Conservation (phyloP, 2,329 filamentous ascomycete species). For the Chaetomium olivaceum region DNA sequence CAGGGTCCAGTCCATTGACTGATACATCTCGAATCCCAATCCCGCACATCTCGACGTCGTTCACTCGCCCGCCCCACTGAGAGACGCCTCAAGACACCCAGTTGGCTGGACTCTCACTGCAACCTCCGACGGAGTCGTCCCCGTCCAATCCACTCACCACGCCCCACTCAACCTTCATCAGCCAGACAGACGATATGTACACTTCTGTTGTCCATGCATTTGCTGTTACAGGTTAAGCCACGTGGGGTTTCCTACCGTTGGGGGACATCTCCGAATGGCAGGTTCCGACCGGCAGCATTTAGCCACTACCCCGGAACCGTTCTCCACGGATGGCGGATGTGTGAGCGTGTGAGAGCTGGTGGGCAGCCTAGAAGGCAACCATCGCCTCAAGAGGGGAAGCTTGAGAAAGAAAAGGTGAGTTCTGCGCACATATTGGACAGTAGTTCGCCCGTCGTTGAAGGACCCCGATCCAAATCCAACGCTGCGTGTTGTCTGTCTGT, state of each 20-base stretch:
- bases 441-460: neutral
- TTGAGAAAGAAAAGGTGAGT: too few relatives aligned
- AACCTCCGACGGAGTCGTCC: neutral
- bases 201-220: slow-evolving; percentile 2
- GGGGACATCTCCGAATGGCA: neutral
- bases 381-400: neutral
- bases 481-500: neutral
- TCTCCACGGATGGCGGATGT: neutral
- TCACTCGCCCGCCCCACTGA: slow-evolving; percentile 1
- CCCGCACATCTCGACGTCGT: neutral
- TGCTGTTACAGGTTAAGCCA: slow-evolving; percentile 9
- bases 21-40: neutral
- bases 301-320: neutral
- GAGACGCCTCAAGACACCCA: neutral
- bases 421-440: slow-evolving; percentile 7
- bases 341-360: neutral
- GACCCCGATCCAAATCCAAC: neutral
- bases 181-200: neutral
- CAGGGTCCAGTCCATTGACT: neutral
- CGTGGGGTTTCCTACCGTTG: neutral
- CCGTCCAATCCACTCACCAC: neutral
- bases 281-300: neutral
- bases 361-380: slow-evolving; percentile 11
- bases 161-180: neutral
- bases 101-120: neutral